Conservation (phyloP, 164 flowering plant species). For the Cinnamomum micranthum region DNA sequence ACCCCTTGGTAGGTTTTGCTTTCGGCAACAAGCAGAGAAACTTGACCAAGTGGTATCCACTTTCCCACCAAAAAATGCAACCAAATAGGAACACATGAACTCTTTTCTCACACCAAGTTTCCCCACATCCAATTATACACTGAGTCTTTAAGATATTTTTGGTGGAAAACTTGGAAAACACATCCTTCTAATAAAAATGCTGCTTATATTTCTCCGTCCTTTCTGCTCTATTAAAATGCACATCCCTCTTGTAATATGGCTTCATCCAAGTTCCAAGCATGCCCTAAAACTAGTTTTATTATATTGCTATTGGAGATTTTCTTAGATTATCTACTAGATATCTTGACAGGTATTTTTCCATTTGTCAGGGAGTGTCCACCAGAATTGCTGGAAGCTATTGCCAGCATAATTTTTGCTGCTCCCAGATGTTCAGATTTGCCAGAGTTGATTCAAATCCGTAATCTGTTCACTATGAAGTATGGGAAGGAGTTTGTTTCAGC, state of each 20-base stretch:
- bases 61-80: too few species aligned
- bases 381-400: conserved; percentile 86
- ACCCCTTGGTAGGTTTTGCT: too few species aligned
- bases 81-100: too few species aligned
- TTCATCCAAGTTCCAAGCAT: not conserved
- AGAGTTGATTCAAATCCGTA: conserved; percentile 67
- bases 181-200: not conserved
- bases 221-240: not conserved
- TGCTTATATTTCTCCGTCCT: too few species aligned
- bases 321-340: not conserved
- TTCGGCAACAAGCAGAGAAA: too few species aligned
- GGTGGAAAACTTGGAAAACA: not conserved
- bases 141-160: too few species aligned
- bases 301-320: not conserved
- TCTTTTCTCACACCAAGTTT: too few species aligned
- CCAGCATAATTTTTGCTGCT: conserved; percentile 94
- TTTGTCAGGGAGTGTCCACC: conserved; percentile 75
- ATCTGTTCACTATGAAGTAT: conserved; percentile 73
- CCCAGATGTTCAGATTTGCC: conserved; percentile 97
- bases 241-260: not conserved
- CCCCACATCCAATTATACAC: too few species aligned
- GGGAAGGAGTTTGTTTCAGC: conserved; percentile 84
- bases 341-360: conserved; percentile 4
- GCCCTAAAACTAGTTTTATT: not conserved
- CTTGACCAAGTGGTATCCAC: too few species aligned